These are phyloP conservation scores for Radiomyces spectabilis DNA, from an alignment of 192 early-diverging fungal species.

Conservation along the genomic window DNA sequence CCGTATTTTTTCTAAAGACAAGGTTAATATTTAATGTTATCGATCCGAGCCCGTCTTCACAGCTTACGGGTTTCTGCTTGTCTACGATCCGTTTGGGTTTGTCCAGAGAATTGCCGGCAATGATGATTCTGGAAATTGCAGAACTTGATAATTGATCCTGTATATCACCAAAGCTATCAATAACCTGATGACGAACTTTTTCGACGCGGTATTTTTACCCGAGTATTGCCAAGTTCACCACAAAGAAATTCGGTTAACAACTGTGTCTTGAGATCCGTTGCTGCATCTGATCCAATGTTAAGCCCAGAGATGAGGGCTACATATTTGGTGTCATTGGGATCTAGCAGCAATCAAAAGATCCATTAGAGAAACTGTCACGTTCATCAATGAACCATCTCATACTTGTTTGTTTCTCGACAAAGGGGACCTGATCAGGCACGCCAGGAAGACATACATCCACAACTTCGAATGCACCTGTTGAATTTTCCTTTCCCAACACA, in stretches of 20 bases:
- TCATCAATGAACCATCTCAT: too few species aligned
- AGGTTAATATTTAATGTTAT: not conserved
- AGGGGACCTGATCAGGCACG: constrained; percentile 43
- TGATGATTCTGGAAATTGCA: constrained; percentile 61
- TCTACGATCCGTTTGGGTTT: too few species aligned
- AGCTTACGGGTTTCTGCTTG: too few species aligned
- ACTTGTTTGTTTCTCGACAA: too few species aligned
- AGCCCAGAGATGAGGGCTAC: constrained; percentile 83
- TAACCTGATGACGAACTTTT: not conserved
- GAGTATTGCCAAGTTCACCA: constrained; percentile 58
- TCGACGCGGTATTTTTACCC: constrained; percentile 27
- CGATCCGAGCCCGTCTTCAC: too few species aligned
- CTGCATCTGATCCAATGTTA: constrained; percentile 44
- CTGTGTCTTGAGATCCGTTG: constrained; percentile 53
- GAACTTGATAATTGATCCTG: constrained; percentile 50
- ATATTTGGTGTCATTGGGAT: constrained; percentile 32
- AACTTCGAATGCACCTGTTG: constrained; percentile 76
- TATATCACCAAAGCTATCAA: not conserved
- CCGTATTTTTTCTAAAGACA: constrained; percentile 41
- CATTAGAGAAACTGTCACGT: not conserved
- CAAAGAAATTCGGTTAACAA: constrained; percentile 72
- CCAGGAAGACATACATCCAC: constrained; percentile 74
- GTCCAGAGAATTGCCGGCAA: constrained; percentile 68
- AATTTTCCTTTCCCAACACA: constrained; percentile 72
- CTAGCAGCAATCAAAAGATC: not conserved